phyloP scores from a whole-genome alignment of 2,329 filamentous ascomycete species.

The Arthrobotrys megalospora region DNA sequence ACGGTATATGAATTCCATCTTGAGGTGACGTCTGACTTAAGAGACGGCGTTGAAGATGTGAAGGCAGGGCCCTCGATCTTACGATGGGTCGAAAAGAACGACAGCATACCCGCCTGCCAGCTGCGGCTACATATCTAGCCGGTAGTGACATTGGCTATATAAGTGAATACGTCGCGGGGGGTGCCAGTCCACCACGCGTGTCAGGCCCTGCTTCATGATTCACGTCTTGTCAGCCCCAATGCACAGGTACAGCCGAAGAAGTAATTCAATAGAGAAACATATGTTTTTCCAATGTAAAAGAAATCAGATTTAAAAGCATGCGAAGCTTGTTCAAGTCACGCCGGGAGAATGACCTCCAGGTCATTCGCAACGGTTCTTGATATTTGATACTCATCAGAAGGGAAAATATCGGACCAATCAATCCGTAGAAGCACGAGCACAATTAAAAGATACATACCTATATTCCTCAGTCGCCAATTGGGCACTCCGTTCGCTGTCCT shows the following conservation, averaged over 20 bases:
- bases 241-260: background rate
- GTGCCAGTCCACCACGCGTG: conserved; percentile 13
- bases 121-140: conserved; percentile 38
- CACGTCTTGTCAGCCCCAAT: conserved; percentile 2
- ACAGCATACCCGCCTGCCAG: conserved; percentile 35
- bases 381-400: conserved; percentile 69
- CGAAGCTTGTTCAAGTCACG: conserved; percentile 66
- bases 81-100: conserved; percentile 9
- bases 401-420: background rate
- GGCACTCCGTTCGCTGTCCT: background rate
- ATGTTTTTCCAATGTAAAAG: background rate
- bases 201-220: conserved; percentile 13
- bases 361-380: conserved; percentile 81
- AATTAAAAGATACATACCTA: conserved; percentile 20
- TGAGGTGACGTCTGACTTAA: conserved; percentile 15
- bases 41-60: conserved; percentile 20
- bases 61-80: background rate
- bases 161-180: background rate
- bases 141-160: conserved; percentile 33
- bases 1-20: conserved; percentile 1
- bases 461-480: conserved; percentile 24
- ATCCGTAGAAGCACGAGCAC: background rate
- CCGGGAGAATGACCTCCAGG: conserved; percentile 66
- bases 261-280: background rate
- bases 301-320: conserved; percentile 67